These are phyloP conservation scores for Cajanus cajan DNA, from an alignment of 306 rosid genomes.

Conservation along the genomic window DNA sequence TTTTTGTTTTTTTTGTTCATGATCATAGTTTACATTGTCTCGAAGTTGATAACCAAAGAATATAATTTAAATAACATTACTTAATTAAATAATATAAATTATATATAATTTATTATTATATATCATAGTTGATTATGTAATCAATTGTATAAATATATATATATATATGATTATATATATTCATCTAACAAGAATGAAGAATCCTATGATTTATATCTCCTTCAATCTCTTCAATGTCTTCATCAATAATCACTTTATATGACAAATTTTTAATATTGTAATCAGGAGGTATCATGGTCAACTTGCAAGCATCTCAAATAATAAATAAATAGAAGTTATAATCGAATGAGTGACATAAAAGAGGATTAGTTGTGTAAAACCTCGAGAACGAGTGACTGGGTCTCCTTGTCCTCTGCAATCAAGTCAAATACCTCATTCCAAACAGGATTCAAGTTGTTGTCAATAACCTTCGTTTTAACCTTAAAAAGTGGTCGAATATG, in stretches of 20 bases:
- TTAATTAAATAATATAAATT: too few relatives aligned
- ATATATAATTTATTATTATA: too few relatives aligned
- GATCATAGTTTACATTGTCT: too few relatives aligned
- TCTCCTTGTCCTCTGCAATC: constrained; percentile 96
- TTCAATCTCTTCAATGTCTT: neutral
- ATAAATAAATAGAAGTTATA: neutral
- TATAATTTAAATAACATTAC: too few relatives aligned
- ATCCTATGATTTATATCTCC: neutral
- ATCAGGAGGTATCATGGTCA: neutral
- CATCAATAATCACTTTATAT: neutral
- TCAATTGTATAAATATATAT: too few relatives aligned
- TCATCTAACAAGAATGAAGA: neutral
- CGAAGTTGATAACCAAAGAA: too few relatives aligned
- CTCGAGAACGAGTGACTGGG: constrained; percentile 79
- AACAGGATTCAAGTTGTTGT: constrained; percentile 88
- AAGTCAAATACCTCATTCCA: constrained; percentile 77
- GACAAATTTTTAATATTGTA: neutral
- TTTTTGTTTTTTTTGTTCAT: too few relatives aligned
- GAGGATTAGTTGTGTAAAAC: constrained; percentile 38
- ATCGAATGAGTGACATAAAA: neutral
- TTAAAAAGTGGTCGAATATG: constrained; percentile 72
- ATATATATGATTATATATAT: too few relatives aligned
- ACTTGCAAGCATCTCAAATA: neutral
- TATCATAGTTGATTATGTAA: too few relatives aligned
- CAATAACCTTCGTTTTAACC: constrained; percentile 87